Evolutionary conservation across 163 green algal genomes (phyloP), one percentile per base, ranked within the genome.

Genomic region (Chlamydomonas reinhardtii): DNA sequence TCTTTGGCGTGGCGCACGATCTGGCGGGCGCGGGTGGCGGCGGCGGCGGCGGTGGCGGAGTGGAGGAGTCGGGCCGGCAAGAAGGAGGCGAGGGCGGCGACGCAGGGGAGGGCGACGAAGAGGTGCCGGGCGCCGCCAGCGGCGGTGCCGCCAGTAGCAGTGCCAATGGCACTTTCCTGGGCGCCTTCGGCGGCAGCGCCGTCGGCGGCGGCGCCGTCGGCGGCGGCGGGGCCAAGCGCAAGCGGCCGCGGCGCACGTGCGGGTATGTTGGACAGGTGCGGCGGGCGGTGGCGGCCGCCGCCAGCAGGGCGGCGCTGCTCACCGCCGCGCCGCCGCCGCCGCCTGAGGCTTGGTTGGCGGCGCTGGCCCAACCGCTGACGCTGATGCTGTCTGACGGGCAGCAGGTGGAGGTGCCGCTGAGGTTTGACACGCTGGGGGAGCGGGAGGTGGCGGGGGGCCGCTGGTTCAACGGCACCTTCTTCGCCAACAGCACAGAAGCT

Each of bases 1-100:
- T 37, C 56, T 86, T 86, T 27, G 80, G 80, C 17, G 59, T 74
- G 0, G 80, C 80, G 70, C 80, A 79, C 29, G 80, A 79, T 25
- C 39, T 75, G 76, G 68, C 24, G 48, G 79, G 52, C 32, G 34
- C 37, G 2, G 64, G 39, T 11, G 76, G 24, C 24, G 35, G 61
- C 17, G 43, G 12, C 25, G 37, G 34, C 61, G 76, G 61, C 34
- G 76, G 29, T 29, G 25, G 75, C 8, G 61, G 32, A 34, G 16
- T 22, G 35, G 32, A 31, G 37, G 62, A 17, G 76, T 19, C 29
- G 76, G 19, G 66, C 15, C 62, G 35, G 5, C 25, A 4, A 1
- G 59, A 22, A 66, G 17, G 19, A 4, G 5, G 56, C n/a, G 56
- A 22, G 19, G 2, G 56, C 20, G 56, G 17, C 56, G 0, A n/a